Conservation (phyloP, 2,329 filamentous ascomycete genomes). For the Aschersonia sp. region DNA sequence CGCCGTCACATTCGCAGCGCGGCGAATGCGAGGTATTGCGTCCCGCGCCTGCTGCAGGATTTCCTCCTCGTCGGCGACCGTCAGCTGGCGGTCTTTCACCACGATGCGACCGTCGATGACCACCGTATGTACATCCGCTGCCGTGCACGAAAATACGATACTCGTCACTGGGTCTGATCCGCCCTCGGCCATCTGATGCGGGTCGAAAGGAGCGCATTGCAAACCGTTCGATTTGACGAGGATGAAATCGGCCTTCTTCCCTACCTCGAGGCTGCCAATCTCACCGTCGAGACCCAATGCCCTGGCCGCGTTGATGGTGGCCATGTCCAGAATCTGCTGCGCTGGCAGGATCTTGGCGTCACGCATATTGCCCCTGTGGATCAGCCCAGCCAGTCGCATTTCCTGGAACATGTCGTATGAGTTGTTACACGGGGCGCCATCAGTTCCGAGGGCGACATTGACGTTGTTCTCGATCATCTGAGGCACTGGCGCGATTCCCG, state of each 20-base stretch:
- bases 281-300: conserved; percentile 26
- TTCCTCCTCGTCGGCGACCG: neutral
- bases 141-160: conserved; percentile 1
- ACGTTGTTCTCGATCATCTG: conserved; percentile 25
- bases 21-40: neutral
- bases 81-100: neutral
- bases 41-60: neutral
- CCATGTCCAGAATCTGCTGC: conserved; percentile 25
- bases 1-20: neutral
- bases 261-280: conserved; percentile 23
- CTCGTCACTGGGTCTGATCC: conserved; percentile 1
- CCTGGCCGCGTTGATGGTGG: conserved; percentile 33
- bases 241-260: conserved; percentile 27
- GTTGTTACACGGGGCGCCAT: conserved; percentile 37
- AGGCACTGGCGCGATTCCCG: conserved; percentile 31
- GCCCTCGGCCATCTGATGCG: conserved; percentile 1
- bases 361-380: conserved; percentile 27
- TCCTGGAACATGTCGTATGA: conserved; percentile 36
- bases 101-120: conserved; percentile 2
- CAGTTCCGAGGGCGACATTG: conserved; percentile 33
- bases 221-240: conserved; percentile 6
- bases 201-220: conserved; percentile 2
- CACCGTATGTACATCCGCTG: conserved; percentile 1
- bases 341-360: conserved; percentile 28
- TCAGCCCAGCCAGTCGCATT: conserved; percentile 33